These are phyloP conservation scores for Zygosaccharomyces gambellarensis DNA, from an alignment of 805 yeast species.

Conservation along the genomic window DNA sequence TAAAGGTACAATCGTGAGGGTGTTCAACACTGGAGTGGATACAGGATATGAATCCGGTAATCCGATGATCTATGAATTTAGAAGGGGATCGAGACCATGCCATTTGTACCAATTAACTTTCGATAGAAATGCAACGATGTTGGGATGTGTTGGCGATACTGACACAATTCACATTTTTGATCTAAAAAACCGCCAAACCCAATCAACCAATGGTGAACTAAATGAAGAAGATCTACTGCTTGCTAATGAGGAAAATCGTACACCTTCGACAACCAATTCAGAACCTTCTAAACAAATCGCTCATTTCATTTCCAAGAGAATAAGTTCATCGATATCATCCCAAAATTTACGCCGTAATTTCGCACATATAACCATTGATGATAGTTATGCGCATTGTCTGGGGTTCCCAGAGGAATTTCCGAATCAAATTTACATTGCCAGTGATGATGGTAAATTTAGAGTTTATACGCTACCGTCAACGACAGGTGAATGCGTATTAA, in stretches of 20 bases:
- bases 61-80: conserved; percentile 45
- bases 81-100: conserved; percentile 75
- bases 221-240: conserved; percentile 14
- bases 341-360: conserved; percentile 30
- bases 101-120: conserved; percentile 63
- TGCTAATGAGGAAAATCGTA: conserved; percentile 8
- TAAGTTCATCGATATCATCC: conserved; percentile 28
- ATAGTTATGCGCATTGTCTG: conserved; percentile 18
- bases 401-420: conserved; percentile 34
- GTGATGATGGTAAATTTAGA: conserved; percentile 28
- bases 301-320: conserved; percentile 22
- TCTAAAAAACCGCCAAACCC: conserved; percentile 40
- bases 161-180: conserved; percentile 87
- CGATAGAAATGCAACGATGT: conserved; percentile 52
- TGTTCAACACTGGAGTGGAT: conserved; percentile 53
- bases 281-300: conserved; percentile 25
- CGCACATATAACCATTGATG: conserved; percentile 29
- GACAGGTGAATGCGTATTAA: conserved; percentile 29
- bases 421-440: conserved; percentile 27
- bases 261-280: conserved; percentile 7
- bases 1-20: conserved; percentile 66
- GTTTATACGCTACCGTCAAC: conserved; percentile 28
- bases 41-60: conserved; percentile 24
- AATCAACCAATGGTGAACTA: conserved; percentile 3
- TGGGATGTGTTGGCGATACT: conserved; percentile 81